Conservation (phyloP, 257 asterid genomes). For the Salvia splendens region DNA sequence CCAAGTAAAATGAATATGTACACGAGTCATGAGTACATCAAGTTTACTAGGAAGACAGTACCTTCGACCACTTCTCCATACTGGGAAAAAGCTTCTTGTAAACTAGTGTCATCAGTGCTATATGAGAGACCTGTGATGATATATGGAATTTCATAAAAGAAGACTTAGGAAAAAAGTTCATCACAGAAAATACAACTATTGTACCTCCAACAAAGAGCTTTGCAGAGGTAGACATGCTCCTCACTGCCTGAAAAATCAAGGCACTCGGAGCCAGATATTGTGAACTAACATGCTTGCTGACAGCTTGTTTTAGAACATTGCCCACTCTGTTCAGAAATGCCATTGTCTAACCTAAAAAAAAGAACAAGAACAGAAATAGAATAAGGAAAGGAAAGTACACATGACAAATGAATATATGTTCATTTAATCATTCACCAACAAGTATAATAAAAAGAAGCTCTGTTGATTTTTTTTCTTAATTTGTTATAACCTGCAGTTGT, state of each 20-base stretch:
- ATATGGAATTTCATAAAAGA: slow-evolving; percentile 11
- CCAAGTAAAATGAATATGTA: background rate
- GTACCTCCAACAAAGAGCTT: slow-evolving; percentile 91
- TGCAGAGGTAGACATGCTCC: slow-evolving; percentile 72
- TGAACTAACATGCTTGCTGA: slow-evolving; percentile 45
- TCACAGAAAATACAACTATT: background rate
- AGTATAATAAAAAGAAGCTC: background rate
- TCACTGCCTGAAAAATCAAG: slow-evolving; percentile 65
- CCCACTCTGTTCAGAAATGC: slow-evolving; percentile 76
- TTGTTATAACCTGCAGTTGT: background rate
- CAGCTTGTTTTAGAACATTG: slow-evolving; percentile 52
- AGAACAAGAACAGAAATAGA: background rate
- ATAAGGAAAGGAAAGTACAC: background rate
- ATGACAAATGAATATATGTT: background rate
- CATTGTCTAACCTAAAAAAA: slow-evolving; percentile 52
- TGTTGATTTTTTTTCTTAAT: background rate
- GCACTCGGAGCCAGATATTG: slow-evolving; percentile 50
- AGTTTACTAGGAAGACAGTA: slow-evolving; percentile 29
- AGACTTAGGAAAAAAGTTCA: background rate
- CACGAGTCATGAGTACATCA: background rate
- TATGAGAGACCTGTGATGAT: slow-evolving; percentile 67
- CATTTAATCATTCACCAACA: background rate
- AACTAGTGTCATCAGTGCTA: slow-evolving; percentile 62
- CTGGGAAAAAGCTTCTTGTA: slow-evolving; percentile 71
- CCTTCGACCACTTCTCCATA: slow-evolving; percentile 81